These are phyloP conservation scores for Fennellomyces sp. DNA, from an alignment of 371 early-diverging fungal genomes.

Conservation along the genomic window DNA sequence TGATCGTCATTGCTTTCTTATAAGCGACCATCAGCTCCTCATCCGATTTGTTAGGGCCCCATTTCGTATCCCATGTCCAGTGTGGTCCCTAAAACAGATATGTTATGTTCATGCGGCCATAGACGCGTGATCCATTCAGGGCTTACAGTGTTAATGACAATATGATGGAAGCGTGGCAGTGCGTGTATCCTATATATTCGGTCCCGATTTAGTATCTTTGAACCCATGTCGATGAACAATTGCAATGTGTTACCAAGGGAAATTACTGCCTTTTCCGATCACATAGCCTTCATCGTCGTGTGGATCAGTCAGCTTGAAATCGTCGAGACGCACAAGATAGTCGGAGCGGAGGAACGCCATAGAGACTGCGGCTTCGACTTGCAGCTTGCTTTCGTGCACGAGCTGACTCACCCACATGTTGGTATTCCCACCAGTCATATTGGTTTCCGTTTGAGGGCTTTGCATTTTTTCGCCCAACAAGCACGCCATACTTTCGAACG, in stretches of 20 bases:
- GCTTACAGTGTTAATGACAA: conserved; percentile 48
- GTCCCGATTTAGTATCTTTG: too few species aligned
- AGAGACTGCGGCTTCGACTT: conserved; percentile 25
- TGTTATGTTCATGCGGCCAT: background rate
- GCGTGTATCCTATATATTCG: conserved; percentile 41
- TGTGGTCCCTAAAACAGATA: conserved; percentile 37
- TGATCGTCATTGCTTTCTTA: conserved; percentile 27
- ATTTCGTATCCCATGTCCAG: conserved; percentile 41
- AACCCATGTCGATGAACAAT: background rate
- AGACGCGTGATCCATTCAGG: background rate
- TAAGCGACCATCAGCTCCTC: conserved; percentile 41
- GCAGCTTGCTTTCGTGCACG: conserved; percentile 21
- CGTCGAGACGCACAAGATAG: conserved; percentile 44
- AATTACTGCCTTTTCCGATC: conserved; percentile 45
- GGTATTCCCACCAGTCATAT: conserved; percentile 33
- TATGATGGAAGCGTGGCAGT: conserved; percentile 36
- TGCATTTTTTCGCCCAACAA: conserved; percentile 30
- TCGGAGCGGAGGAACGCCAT: conserved; percentile 46
- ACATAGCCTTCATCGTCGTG: conserved; percentile 34
- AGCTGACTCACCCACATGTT: conserved; percentile 24
- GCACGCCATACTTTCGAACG: conserved; percentile 48
- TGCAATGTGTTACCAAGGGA: conserved; percentile 51
- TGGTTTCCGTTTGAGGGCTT: conserved; percentile 14
- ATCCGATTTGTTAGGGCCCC: conserved; percentile 37
- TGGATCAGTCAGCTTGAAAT: conserved; percentile 42